Conservation (phyloP, 495 filamentous ascomycete genomes). For the Penicillium soppii region DNA sequence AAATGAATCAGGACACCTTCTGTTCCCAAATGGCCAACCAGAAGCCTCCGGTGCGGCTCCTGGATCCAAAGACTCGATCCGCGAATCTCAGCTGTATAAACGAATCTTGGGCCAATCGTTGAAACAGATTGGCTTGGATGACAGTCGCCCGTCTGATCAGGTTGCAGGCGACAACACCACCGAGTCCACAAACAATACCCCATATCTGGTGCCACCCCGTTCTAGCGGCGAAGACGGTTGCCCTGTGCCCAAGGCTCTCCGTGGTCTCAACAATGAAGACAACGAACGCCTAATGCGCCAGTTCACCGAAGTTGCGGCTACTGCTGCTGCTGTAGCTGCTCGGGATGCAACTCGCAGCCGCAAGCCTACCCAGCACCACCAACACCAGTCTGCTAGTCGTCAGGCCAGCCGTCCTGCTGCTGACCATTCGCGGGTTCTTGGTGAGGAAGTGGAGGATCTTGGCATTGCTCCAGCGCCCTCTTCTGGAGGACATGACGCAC, state of each 20-base stretch:
- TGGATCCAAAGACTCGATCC: conserved; percentile 50
- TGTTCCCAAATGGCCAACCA: conserved; percentile 30
- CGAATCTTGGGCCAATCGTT: conserved; percentile 88
- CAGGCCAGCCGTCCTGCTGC: conserved; percentile 27
- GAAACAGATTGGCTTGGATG: conserved; percentile 68
- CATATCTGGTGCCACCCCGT: conserved; percentile 69
- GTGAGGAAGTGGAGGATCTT: conserved; percentile 43
- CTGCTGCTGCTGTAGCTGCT: conserved; percentile 83
- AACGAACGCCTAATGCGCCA: conserved; percentile 78
- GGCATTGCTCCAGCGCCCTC: conserved; percentile 38
- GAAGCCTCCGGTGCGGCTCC: conserved; percentile 26
- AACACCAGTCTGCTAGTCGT: conserved; percentile 18
- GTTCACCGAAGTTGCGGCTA: conserved; percentile 88
- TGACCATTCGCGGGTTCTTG: conserved; percentile 24
- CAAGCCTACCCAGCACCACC: conserved; percentile 42
- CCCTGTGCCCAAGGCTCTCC: conserved; percentile 44
- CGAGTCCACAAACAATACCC: conserved; percentile 38
- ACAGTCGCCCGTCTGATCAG: conserved; percentile 46
- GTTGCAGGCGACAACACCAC: conserved; percentile 15
- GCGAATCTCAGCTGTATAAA: conserved; percentile 88
- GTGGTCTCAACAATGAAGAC: conserved; percentile 67
- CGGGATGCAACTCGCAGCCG: conserved; percentile 66
- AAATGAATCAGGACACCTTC: conserved; percentile 40
- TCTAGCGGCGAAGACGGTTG: conserved; percentile 17
- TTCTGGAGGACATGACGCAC: conserved; percentile 88